A percentile compares a stretch with the other conserved stretches of the same genome.
Conservation (phyloP, 331 rosid species). For the Telfairia occidentalis region DNA sequence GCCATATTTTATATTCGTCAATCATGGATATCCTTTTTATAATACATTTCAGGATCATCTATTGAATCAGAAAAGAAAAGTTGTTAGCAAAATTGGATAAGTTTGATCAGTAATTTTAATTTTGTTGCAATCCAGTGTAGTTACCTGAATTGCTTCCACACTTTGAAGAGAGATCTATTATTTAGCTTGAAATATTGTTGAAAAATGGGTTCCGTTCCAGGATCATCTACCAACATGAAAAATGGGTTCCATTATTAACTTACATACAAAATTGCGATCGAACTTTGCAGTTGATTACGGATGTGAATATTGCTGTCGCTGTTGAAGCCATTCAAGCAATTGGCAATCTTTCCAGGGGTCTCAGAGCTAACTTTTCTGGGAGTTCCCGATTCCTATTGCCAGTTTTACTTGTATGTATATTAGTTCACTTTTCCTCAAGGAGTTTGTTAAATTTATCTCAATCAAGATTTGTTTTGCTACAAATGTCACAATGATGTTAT, state of each 20-base stretch:
- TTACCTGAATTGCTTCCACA: not conserved
- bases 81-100: not conserved
- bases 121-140: not conserved
- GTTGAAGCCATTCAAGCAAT: slow-evolving; percentile 98
- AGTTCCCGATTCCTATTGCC: slow-evolving; percentile 94
- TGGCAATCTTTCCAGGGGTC: slow-evolving; percentile 90
- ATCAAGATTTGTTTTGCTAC: not conserved
- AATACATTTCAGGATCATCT: not conserved
- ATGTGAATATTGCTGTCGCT: slow-evolving; percentile 98
- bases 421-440: not conserved
- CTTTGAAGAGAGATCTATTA: not conserved
- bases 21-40: not conserved
- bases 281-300: slow-evolving; percentile 72
- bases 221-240: too few relatives aligned
- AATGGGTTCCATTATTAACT: not conserved
- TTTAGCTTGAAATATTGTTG: too few relatives aligned
- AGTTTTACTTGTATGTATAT: slow-evolving; percentile 70
- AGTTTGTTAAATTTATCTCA: not conserved
- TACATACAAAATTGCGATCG: not conserved
- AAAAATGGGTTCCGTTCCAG: not conserved
- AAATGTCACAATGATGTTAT: not conserved
- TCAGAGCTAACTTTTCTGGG: slow-evolving; percentile 77
- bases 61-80: not conserved
- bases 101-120: not conserved
- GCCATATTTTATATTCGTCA: not conserved